phyloP scores from a whole-genome alignment of 2,329 filamentous ascomycete species.

The Diaporthe ilicicola region DNA sequence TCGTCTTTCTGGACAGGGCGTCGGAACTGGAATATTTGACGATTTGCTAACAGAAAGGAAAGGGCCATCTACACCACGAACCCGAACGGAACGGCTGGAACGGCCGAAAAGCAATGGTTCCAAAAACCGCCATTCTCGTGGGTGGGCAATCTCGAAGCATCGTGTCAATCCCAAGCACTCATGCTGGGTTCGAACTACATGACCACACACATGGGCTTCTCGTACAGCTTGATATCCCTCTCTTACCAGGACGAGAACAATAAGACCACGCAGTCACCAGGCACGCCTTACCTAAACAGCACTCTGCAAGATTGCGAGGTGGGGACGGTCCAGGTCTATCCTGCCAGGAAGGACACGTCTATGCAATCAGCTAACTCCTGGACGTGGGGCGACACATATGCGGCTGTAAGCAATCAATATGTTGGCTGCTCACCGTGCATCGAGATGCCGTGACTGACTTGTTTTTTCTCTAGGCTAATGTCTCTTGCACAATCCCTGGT shows the following conservation, averaged over 20 bases:
- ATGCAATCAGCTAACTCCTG: not conserved
- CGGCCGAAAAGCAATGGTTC: not conserved
- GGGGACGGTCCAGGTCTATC: not conserved
- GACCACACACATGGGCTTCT: not conserved
- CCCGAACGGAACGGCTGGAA: not conserved
- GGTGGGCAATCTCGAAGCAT: not conserved
- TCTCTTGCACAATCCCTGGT: not conserved
- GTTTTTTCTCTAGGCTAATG: not conserved
- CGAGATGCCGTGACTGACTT: not conserved
- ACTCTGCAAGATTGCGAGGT: not conserved
- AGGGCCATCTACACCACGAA: not conserved
- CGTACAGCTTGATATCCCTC: not conserved
- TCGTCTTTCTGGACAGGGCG: rapidly evolving
- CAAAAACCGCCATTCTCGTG: not conserved
- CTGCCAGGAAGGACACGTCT: not conserved
- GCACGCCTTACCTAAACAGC: not conserved
- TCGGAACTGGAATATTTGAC: no score
- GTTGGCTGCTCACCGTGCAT: not conserved
- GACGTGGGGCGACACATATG: not conserved
- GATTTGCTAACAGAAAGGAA: not conserved
- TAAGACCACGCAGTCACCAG: not conserved
- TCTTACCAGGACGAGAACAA: not conserved
- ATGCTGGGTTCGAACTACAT: constrained; percentile 2
- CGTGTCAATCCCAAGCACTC: not conserved
- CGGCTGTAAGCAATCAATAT: not conserved